These are phyloP conservation scores for Leptographium wingfieldii DNA, from an alignment of 2,329 filamentous ascomycete genomes.

Conservation along the genomic window DNA sequence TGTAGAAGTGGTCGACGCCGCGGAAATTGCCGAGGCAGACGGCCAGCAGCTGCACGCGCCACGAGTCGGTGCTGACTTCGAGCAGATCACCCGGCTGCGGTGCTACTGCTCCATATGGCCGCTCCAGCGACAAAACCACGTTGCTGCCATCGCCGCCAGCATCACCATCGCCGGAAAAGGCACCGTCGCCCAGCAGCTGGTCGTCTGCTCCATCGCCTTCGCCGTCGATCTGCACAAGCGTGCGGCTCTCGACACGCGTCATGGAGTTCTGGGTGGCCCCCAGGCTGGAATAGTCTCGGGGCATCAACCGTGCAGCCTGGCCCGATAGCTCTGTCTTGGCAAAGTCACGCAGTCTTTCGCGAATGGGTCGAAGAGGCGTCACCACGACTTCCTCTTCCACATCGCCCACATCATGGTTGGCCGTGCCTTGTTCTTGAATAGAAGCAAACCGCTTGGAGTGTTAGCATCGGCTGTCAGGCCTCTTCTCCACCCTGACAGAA, in stretches of 20 bases:
- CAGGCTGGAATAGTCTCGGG: constrained; percentile 15
- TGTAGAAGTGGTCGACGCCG: constrained; percentile 41
- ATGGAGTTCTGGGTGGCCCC: constrained; percentile 22
- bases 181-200: constrained; percentile 20
- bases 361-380: constrained; percentile 17
- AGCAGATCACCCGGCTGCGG: constrained; percentile 36
- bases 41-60: constrained; percentile 33
- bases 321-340: background rate
- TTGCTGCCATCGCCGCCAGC: constrained; percentile 1
- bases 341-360: constrained; percentile 27
- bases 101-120: constrained; percentile 12
- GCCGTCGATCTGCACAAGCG: constrained; percentile 15
- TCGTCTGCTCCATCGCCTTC: constrained; percentile 5
- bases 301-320: background rate
- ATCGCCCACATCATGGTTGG: background rate
- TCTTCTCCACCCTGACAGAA: background rate
- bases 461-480: background rate
- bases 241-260: constrained; percentile 22
- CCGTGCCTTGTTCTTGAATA: background rate
- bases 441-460: background rate
- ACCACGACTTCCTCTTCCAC: background rate
- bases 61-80: constrained; percentile 24
- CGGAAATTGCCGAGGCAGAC: constrained; percentile 40
- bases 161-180: constrained; percentile 13
- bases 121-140: constrained; percentile 10